These are phyloP conservation scores for Laguncularia racemosa DNA, from an alignment of 345 rosid genomes.

Conservation along the genomic window DNA sequence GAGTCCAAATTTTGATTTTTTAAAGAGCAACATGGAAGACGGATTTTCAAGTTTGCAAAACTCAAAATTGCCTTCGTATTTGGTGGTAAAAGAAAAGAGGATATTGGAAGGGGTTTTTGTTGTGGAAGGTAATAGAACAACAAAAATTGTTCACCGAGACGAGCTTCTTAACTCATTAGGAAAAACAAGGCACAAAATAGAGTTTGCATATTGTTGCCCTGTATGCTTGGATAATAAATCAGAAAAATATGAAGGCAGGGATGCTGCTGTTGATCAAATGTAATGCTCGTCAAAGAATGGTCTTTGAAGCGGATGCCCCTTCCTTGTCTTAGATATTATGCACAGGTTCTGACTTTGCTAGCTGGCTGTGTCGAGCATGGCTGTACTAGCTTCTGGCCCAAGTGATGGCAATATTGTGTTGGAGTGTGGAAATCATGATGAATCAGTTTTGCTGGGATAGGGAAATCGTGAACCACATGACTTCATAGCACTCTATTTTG, in stretches of 20 bases:
- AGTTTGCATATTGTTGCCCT: slow-evolving; percentile 60
- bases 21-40: slow-evolving; percentile 15
- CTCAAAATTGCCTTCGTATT: slow-evolving; percentile 7
- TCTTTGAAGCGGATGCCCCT: no score
- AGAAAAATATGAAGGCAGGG: slow-evolving; percentile 2
- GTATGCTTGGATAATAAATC: slow-evolving; percentile 5
- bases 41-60: slow-evolving; percentile 14
- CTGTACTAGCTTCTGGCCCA: no score
- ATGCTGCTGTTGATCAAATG: slow-evolving; percentile 4
- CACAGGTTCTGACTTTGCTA: no score
- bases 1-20: slow-evolving; percentile 65
- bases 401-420: no score
- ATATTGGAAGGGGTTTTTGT: slow-evolving; percentile 52
- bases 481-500: no score
- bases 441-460: no score
- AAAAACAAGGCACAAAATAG: slow-evolving; percentile 39
- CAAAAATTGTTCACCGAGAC: slow-evolving; percentile 64
- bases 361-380: no score
- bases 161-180: slow-evolving; percentile 44
- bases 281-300: slow-evolving; percentile 8
- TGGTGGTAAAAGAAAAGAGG: slow-evolving; percentile 59
- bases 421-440: no score
- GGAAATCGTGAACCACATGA: no score
- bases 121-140: slow-evolving; percentile 42
- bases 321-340: no score